Percentiles rank a stretch among this genome's conserved stretches.
phyloP scores from a whole-genome alignment of 352 stramenopile genomes.

The Phytopythium ostracodes region DNA sequence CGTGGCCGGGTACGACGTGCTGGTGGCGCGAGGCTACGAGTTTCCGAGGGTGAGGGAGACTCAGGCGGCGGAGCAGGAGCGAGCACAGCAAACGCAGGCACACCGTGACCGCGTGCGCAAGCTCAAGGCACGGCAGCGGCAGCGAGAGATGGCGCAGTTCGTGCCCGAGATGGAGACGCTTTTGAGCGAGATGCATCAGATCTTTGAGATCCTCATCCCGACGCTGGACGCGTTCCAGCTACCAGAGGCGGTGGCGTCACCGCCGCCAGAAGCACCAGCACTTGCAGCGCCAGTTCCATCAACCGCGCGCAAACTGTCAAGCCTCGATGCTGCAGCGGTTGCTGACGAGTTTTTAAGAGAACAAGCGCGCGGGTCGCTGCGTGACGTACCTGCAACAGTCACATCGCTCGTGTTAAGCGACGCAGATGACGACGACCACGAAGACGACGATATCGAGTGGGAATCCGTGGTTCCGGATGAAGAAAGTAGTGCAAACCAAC shows the following conservation, averaged over 20 bases:
- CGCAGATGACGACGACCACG: neutral
- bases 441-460: constrained; percentile 21
- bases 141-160: constrained; percentile 42
- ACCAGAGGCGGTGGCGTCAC: constrained; percentile 3
- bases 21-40: constrained; percentile 45
- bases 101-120: constrained; percentile 19
- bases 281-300: neutral
- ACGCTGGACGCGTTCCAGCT: constrained; percentile 64
- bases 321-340: neutral
- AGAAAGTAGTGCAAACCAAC: constrained; percentile 3
- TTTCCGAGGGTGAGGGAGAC: constrained; percentile 31
- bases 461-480: constrained; percentile 17
- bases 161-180: constrained; percentile 64
- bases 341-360: neutral
- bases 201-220: constrained; percentile 72
- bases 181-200: constrained; percentile 65
- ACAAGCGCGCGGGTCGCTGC: neutral
- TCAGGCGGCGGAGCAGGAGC: neutral
- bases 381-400: neutral
- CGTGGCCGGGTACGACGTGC: constrained; percentile 39
- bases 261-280: neutral
- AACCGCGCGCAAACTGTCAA: neutral
- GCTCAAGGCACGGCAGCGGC: constrained; percentile 24
- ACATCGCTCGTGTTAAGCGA: neutral
- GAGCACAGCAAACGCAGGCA: constrained; percentile 20